Evolutionary conservation across 2,329 filamentous ascomycete species (phyloP).

Genomic region (Venturia carpophila): DNA sequence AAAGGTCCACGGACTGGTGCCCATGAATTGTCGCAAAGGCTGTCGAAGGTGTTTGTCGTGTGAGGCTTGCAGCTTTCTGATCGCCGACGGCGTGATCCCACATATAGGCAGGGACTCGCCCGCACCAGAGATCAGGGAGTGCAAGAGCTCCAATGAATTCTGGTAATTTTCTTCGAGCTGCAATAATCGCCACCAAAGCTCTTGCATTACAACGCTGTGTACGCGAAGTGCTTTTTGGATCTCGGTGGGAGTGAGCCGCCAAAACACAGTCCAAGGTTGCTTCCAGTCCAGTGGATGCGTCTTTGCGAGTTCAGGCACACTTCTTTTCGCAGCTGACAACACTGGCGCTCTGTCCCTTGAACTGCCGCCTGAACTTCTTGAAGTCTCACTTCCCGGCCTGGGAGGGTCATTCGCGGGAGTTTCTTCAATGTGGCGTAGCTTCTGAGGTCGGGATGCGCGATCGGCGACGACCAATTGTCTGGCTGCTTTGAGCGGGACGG

Average conservation of each 20-base stretch:
- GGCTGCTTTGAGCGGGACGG: constrained; percentile 1
- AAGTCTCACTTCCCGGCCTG: background rate
- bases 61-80: constrained; percentile 5
- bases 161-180: constrained; percentile 8
- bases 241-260: background rate
- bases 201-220: constrained; percentile 3
- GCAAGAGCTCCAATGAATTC: constrained; percentile 3
- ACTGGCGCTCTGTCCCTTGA: background rate
- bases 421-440: background rate
- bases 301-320: constrained; percentile 2
- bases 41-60: constrained; percentile 11
- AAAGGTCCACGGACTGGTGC: constrained; percentile 8
- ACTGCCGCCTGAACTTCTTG: constrained; percentile 4
- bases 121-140: background rate
- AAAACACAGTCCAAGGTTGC: constrained; percentile 4
- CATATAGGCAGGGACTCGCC: background rate
- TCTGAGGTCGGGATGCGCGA: background rate
- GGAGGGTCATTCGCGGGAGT: background rate
- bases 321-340: background rate
- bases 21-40: constrained; percentile 10
- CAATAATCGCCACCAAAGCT: constrained; percentile 13
- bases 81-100: background rate
- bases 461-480: background rate
- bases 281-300: background rate
- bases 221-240: background rate